Evolutionary conservation across 2,329 filamentous ascomycete species (phyloP), one percentile per base, ranked within the genome.

Genomic region (Ophiosphaerella herpotricha): DNA sequence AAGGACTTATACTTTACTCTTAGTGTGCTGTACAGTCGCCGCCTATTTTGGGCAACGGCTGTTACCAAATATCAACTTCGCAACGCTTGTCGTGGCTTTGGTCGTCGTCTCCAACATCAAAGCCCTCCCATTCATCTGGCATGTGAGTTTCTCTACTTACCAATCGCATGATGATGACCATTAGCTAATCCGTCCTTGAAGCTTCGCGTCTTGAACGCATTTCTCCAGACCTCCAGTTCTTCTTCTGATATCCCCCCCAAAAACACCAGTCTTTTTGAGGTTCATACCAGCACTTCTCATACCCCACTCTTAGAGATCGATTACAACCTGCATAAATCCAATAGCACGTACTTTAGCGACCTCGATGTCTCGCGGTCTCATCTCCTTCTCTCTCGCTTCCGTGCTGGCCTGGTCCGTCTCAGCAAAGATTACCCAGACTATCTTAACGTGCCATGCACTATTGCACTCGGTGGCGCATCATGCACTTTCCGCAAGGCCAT

Each of bases 261-360:
- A 80, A 29, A 7, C 26, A 29, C 26, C 2, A 29, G 7, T 91
- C 39, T 48, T 54, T 91, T 91, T 75, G 81, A 83, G 40, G 84
- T 87, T 31, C 76, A 87, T 43, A 83, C 87, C 55, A 83, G 85
- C 14, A 76, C 78, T 43, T 83, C 85, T 8, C 82, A 85, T 65
- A 83, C 86, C 12, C 82, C 87, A 1, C 75, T 87, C 42, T 81
- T 89, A 60, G 91, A 96, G 75, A 90, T 87, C 64, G 92, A 96
- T 76, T 91, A 91, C 77, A 93, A 94, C 76, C 68, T 91, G 37
- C 89, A 93, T 80, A 91, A 92, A 71, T 86, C 86, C 54, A 90
- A 91, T 77, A 85, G 83, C 61, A 96, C 91, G 26, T 96, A 95
- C 78, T 96, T 96, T 70, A 79, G 85, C 58, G 91, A 96, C 73